These are phyloP conservation scores for Fusarium vanettenii DNA, from an alignment of 2,329 filamentous ascomycete species.

Conservation along the genomic window DNA sequence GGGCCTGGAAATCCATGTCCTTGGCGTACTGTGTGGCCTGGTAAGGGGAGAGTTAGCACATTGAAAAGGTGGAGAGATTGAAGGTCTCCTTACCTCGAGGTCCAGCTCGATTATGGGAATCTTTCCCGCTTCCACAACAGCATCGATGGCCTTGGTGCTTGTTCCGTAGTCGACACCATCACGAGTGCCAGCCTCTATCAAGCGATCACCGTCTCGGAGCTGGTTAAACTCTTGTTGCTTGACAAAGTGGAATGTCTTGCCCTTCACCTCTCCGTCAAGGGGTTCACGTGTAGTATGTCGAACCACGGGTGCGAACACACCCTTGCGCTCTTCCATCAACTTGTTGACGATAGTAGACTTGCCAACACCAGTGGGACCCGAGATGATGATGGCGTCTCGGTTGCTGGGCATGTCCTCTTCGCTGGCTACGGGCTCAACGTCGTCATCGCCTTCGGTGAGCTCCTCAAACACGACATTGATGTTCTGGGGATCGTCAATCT, in stretches of 20 bases:
- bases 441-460: slow-evolving; percentile 52
- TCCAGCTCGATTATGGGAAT: slow-evolving; percentile 69
- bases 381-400: slow-evolving; percentile 71
- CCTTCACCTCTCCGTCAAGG: slow-evolving; percentile 62
- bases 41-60: slow-evolving; percentile 1
- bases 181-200: slow-evolving; percentile 66
- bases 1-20: slow-evolving; percentile 66
- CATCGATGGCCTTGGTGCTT: slow-evolving; percentile 63
- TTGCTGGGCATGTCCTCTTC: slow-evolving; percentile 59
- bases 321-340: slow-evolving; percentile 72
- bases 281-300: slow-evolving; percentile 66
- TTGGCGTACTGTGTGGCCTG: slow-evolving; percentile 68
- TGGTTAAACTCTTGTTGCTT: slow-evolving; percentile 65
- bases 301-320: slow-evolving; percentile 71
- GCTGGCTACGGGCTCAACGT: slow-evolving; percentile 47
- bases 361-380: slow-evolving; percentile 70
- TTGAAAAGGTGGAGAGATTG: background rate
- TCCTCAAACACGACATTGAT: slow-evolving; percentile 69
- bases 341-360: slow-evolving; percentile 73
- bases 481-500: slow-evolving; percentile 85
- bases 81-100: slow-evolving; percentile 57
- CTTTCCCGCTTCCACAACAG: slow-evolving; percentile 64
- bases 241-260: slow-evolving; percentile 67
- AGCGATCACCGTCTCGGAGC: slow-evolving; percentile 69
- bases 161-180: slow-evolving; percentile 67